Conservation (phyloP, 352 stramenopile genomes). For the Phytophthora agathidicida region DNA sequence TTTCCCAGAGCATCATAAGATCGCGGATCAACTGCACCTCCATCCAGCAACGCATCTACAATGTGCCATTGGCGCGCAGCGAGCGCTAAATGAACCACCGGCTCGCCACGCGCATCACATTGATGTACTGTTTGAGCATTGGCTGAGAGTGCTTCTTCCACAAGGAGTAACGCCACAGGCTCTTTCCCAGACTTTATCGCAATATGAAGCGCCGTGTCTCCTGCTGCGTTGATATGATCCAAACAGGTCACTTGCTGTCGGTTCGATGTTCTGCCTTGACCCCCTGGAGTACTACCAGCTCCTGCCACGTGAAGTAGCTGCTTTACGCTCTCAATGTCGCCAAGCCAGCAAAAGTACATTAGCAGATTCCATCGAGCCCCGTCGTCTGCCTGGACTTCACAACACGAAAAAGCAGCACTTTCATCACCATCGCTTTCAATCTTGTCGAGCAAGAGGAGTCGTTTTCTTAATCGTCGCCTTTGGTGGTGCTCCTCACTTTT, state of each 20-base stretch:
- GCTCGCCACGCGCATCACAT: conserved; percentile 54
- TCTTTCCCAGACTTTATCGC: conserved; percentile 58
- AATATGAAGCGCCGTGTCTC: conserved; percentile 75
- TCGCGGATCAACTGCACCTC: conserved; percentile 49
- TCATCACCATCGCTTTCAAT: conserved; percentile 33
- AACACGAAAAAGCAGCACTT: conserved; percentile 30
- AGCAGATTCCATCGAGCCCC: conserved; percentile 61
- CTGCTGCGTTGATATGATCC: conserved; percentile 61
- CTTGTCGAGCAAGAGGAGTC: conserved; percentile 36
- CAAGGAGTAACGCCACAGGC: conserved; percentile 43
- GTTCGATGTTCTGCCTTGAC: conserved; percentile 23
- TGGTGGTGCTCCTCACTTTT: conserved; percentile 31
- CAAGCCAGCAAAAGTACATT: conserved; percentile 67
- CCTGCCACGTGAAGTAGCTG: conserved; percentile 34
- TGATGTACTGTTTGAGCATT: conserved; percentile 48
- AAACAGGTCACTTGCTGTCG: conserved; percentile 51
- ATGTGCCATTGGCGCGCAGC: conserved; percentile 65
- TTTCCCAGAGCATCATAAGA: conserved; percentile 55
- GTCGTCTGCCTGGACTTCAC: conserved; percentile 46
- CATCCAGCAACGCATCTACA: conserved; percentile 54
- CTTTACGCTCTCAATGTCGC: conserved; percentile 51
- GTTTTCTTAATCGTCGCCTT: conserved; percentile 29
- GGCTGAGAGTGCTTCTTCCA: conserved; percentile 40
- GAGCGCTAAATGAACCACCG: conserved; percentile 66
- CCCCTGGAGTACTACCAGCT: conserved; percentile 11